A percentile compares a stretch with the other conserved stretches of the same genome.
Conservation (phyloP, 2,329 filamentous ascomycete species). For the Metarhizium rileyi region DNA sequence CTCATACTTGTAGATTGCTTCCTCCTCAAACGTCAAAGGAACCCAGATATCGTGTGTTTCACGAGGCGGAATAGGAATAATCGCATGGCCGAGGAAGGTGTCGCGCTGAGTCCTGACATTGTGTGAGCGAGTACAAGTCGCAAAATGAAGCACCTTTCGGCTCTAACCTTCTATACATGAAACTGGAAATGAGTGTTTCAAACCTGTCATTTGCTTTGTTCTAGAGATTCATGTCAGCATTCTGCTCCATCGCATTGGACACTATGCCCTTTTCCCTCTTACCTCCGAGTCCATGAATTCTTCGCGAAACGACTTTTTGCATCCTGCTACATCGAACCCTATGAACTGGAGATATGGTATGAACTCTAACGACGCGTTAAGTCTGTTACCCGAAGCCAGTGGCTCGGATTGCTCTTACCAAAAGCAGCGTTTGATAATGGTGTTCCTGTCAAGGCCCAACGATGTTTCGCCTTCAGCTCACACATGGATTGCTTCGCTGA, state of each 20-base stretch:
- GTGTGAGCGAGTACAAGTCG: not conserved
- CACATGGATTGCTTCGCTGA: constrained; percentile 12
- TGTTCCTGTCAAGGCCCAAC: constrained; percentile 27
- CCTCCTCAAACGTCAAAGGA: constrained; percentile 17
- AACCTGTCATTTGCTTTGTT: constrained; percentile 9
- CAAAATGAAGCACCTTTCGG: not conserved
- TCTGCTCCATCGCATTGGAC: too few relatives aligned
- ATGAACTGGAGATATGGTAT: constrained; percentile 26
- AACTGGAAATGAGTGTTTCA: constrained; percentile 10
- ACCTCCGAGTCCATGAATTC: constrained; percentile 14
- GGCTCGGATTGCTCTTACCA: constrained; percentile 14
- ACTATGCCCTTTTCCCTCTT: not conserved
- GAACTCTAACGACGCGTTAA: constrained; percentile 19
- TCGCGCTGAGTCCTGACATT: constrained; percentile 17
- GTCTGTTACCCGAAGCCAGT: not conserved
- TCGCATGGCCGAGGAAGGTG: constrained; percentile 15
- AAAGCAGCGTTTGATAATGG: constrained; percentile 22
- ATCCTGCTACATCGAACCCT: constrained; percentile 9
- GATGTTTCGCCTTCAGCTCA: constrained; percentile 17
- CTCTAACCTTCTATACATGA: constrained; percentile 21
- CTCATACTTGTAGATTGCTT: constrained; percentile 17
- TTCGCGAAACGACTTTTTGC: not conserved
- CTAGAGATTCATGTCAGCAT: constrained; percentile 4
- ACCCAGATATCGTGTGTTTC: constrained; percentile 13
- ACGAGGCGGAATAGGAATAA: constrained; percentile 15